Evolutionary conservation across 2,329 filamentous ascomycete genomes (phyloP).

Genomic region (Paracorniculantispora psalliotae): DNA sequence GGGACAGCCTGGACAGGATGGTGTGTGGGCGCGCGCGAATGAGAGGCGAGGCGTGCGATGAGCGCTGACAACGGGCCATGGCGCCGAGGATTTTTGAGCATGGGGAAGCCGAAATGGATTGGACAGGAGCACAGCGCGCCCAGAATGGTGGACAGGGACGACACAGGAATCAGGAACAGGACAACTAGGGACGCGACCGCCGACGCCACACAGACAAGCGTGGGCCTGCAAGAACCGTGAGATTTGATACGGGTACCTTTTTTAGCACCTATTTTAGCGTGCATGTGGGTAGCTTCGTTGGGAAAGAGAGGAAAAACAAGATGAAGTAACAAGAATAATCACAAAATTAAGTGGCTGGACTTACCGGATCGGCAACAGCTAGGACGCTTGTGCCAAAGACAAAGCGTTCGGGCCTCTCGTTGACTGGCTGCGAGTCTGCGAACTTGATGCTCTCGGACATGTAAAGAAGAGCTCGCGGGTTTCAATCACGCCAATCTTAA

Average conservation of each 20-base stretch:
- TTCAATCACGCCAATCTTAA: neutral
- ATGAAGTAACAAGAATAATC: neutral
- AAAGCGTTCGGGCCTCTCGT: neutral
- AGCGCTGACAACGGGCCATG: neutral
- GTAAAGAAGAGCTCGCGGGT: neutral
- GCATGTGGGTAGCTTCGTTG: neutral
- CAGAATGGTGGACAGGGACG: neutral
- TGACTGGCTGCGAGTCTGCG: neutral
- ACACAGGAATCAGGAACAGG: neutral
- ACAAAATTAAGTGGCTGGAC: neutral
- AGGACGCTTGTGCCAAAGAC: neutral
- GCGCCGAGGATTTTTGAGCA: neutral
- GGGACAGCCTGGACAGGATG: no score
- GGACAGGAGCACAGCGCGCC: neutral
- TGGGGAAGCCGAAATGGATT: neutral
- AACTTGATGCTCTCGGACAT: neutral
- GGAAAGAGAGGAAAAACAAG: neutral
- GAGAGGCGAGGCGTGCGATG: neutral
- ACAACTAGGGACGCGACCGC: neutral
- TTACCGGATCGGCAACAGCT: neutral
- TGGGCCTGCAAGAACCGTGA: neutral
- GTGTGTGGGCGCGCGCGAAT: conserved; percentile 3
- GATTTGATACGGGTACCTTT: conserved; percentile 6
- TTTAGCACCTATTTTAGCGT: neutral
- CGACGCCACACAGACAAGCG: conserved; percentile 1